Evolutionary conservation across 1,139 yeast species (phyloP), one percentile per base, ranked within the genome.

Genomic region (Taphrina flavorubra): DNA sequence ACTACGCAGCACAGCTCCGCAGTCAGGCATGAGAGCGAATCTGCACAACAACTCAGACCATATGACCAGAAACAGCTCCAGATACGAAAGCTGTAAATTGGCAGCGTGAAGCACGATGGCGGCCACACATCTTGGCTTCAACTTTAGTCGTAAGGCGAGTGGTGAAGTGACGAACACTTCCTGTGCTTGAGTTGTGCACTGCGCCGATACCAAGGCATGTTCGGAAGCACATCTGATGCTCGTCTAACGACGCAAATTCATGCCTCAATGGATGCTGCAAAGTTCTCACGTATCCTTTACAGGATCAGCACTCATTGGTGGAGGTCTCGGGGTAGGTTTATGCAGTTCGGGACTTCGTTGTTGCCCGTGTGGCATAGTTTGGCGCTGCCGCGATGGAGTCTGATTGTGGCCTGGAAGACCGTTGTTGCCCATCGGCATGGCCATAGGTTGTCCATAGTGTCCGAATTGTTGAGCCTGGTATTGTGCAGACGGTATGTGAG

Each of bases 321-420:
- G 62, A 11, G 62, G 62, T 44, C 62, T 42, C 16, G 62, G 53
- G 4, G 39, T 44, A 2, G 62, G 62, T 18, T 58, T 58, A 18
- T 58, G 62, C 6, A 58, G 51, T 16, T 58, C 62, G 13, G 62
- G 62, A 44, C 62, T 58, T 10, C 62, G 62, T 16, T 39, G 60
- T 39, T 56, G 60, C 7, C 60, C 49, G 2, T 31, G 60, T 11
- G 60, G n/a, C 34, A 56, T 56, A 8, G 14, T 14, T 16, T 56
- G 60, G 6, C 60, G 46, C 36, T 37, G 49, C 16, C 60, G 47
- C 14, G 60, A 47, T 11, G 60, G 39, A 40, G 34, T 36, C 49
- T 37, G 46, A 36, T 16, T 53, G 49, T 56, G 58, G 18, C 42
- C 34, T 34, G 40, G 25, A 37, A 3, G 34, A 25, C 58, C 58